Evolutionary conservation across 116 monocot species (phyloP), one percentile per base, ranked within the genome.

Genomic region (Phalaenopsis hybrid): DNA sequence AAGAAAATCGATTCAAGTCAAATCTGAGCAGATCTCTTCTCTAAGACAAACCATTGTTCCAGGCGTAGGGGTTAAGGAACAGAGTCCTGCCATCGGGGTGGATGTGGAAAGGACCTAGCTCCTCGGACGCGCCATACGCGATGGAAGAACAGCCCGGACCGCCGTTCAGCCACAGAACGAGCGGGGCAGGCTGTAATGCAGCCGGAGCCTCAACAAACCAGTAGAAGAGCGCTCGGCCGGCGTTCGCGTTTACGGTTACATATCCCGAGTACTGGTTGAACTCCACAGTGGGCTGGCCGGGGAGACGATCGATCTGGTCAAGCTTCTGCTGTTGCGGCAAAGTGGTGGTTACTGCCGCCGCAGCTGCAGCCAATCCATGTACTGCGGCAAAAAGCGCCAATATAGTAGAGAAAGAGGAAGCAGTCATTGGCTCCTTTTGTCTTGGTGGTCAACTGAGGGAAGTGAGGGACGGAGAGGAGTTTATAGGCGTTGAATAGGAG

Each of bases 121-220:
- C 92, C 80, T 90, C 88, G 15, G 88, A 87, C 1, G 88, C 90
- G 2, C 92, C 92, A 49, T 84, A 90, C 28, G 76, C 90, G 11
- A 92, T 37, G 7, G 92, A 92, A 0, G 90, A 92, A 82, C 92
- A 92, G 8, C 92, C 92, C 0, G 90, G 92, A 33, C 92, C 92
- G 33, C 90, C 92, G 67, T 92, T 92, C 68, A 92, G 92, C 92
- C 90, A 92, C 21, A 92, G 86, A 3, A 92, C 85, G 15, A 92
- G 88, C 37, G 90, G 92, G 2, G 74, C 84, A 0, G 74, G 57
- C 63, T 80, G 80, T 51, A 70, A 74, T 0, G 31, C 48, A 44
- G 49, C 17, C 37, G 73, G 80, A 11, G 83, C 85, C 84, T 92
- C 92, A 21, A 80, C 81, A n/a, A 92, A 70, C 87, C 85, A 92